Base-by-base conservation (phyloP, 768 basidiomycete species). In the Pleurotus sapidus region DNA sequence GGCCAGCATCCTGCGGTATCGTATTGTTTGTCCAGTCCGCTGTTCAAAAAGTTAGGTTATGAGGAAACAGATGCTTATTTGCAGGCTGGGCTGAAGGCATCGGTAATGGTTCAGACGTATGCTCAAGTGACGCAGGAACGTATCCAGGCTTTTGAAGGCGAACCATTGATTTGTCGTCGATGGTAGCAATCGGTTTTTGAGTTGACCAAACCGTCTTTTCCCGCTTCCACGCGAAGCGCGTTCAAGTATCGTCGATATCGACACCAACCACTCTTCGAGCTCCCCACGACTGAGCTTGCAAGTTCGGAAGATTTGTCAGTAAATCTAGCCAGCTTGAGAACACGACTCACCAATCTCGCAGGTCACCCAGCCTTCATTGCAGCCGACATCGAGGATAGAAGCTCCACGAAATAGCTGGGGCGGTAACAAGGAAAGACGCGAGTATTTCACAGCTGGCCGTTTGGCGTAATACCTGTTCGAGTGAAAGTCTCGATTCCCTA, bases 351-450 rank as follows among this genome's bases (percentile, higher is more conserved):
- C 93, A 17, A 94, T 84, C 67, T 95, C 91, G 65, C 88, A 88
- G 1, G 90, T 88, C 37, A 95, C 86, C 79, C 81, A 84, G 6
- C 93, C 93, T 64, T 91, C 87, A 68, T 95, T 96, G 67, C 91
- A 92, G 0, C 93, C 93, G 0, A 95, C 72, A 69, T 96, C 93
- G 9, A 96, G 77, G 3, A 95, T 87, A 48, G 76, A 73, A 58
- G 82, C 82, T 14, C 70, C 79, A 3, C 57, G 24, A 63, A 94
- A 86, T 38, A 88, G 72, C 1, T 69, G 61, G 4, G 68, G 42
- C 0, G 86, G 86, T 1, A 96, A 72, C 14, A 87, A 71, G 0
- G 78, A 74, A 1, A 95, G 77, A 14, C 94, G 82, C 0, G 82
- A 78, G 67, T 95, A 91, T 37, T 71, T 71, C 1, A 76, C 64